A percentile compares a stretch with the other conserved stretches of the same genome.
Conservation (phyloP, 768 basidiomycete genomes). For the Boletus vinaceobasis region DNA sequence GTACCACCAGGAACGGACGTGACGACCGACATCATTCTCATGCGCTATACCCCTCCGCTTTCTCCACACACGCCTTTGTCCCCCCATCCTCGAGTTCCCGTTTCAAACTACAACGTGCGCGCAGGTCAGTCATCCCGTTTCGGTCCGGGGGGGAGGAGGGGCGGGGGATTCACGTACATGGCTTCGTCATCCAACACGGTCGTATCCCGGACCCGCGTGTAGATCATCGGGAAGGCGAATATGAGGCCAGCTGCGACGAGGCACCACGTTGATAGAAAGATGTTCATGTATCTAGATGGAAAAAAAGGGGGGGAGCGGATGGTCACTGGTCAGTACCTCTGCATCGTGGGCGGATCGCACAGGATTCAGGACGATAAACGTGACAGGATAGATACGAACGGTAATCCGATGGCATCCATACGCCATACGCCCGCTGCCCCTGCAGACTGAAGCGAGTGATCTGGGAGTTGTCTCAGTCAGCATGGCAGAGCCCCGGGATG, state of each 20-base stretch:
- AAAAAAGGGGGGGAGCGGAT: background rate
- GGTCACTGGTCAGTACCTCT: background rate
- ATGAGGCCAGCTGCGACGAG: constrained; percentile 60
- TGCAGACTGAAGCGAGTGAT: constrained; percentile 73
- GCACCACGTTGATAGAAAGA: constrained; percentile 70
- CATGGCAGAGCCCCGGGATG: background rate
- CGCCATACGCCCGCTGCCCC: constrained; percentile 72
- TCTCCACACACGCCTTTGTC: background rate
- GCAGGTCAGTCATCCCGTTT: background rate
- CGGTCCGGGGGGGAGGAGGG: too few species aligned
- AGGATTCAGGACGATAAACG: background rate
- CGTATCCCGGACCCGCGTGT: constrained; percentile 59
- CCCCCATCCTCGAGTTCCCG: background rate
- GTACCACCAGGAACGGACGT: too few species aligned
- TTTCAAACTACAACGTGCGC: constrained; percentile 2
- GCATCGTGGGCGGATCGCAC: background rate
- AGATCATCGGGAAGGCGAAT: constrained; percentile 70
- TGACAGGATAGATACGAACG: constrained; percentile 42
- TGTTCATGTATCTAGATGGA: constrained; percentile 51
- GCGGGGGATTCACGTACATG: constrained; percentile 39
- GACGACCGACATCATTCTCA: too few species aligned
- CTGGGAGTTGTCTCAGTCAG: constrained; percentile 24
- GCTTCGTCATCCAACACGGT: constrained; percentile 53
- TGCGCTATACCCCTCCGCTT: background rate
- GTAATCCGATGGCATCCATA: constrained; percentile 58